A percentile compares a stretch with the other conserved stretches of the same genome.
phyloP scores from a whole-genome alignment of 2,329 filamentous ascomycete species.

The Microcyclospora pomicola region DNA sequence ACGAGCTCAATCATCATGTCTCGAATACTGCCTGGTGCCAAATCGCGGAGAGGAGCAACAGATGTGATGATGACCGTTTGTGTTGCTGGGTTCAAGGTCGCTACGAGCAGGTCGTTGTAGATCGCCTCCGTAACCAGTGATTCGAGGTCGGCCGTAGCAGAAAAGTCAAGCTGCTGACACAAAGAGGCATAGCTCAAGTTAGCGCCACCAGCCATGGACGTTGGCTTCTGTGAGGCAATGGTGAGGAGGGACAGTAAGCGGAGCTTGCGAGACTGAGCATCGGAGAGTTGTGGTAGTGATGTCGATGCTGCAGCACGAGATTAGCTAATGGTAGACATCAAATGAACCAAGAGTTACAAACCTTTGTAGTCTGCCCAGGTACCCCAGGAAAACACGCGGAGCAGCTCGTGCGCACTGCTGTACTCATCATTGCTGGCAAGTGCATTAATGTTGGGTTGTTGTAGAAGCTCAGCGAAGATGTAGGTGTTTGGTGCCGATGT shows the following conservation, averaged over 20 bases:
- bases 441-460: slow-evolving; percentile 62
- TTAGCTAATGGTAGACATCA: slow-evolving; percentile 1
- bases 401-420: slow-evolving; percentile 49
- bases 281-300: slow-evolving; percentile 55
- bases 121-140: slow-evolving; percentile 74
- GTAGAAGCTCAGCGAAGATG: slow-evolving; percentile 86
- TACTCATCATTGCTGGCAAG: slow-evolving; percentile 53
- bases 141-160: slow-evolving; percentile 59
- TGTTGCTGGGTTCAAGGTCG: slow-evolving; percentile 67
- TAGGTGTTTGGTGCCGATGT: slow-evolving; percentile 84
- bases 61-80: slow-evolving; percentile 64
- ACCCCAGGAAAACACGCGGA: slow-evolving; percentile 85
- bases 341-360: slow-evolving; percentile 16
- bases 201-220: slow-evolving; percentile 31
- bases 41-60: slow-evolving; percentile 74
- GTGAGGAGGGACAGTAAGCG: slow-evolving; percentile 80
- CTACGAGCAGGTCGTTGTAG: slow-evolving; percentile 70
- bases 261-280: slow-evolving; percentile 67
- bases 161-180: slow-evolving; percentile 51
- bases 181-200: slow-evolving; percentile 61
- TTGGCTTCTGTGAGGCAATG: slow-evolving; percentile 47
- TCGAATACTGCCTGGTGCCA: slow-evolving; percentile 58
- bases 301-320: slow-evolving; percentile 26
- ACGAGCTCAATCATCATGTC: slow-evolving; percentile 54
- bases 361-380: slow-evolving; percentile 68